phyloP scores from a whole-genome alignment of 1,284 basidiomycete species.

The Albatrellus sp. region DNA sequence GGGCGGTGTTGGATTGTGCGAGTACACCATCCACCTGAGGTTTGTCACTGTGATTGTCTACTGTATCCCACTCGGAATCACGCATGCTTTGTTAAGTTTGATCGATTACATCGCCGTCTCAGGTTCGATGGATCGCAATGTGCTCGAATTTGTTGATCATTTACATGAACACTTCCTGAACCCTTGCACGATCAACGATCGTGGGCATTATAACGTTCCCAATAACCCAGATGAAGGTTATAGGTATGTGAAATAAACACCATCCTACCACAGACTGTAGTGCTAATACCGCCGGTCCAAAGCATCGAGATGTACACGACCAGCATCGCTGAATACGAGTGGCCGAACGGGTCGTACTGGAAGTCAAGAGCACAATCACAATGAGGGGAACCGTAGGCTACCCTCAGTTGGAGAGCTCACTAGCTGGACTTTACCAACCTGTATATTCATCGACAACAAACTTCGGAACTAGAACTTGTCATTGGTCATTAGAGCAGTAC shows the following conservation, averaged over 20 bases:
- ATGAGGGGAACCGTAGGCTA: no score
- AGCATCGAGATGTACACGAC: constrained; percentile 69
- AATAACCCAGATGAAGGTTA: constrained; percentile 56
- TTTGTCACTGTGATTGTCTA: constrained; percentile 18
- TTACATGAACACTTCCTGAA: constrained; percentile 88
- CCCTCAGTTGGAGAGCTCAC: no score
- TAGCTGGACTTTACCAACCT: no score
- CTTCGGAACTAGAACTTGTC: no score
- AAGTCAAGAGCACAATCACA: no score
- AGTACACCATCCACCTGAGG: constrained; percentile 83
- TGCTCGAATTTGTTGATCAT: constrained; percentile 83
- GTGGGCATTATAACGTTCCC: constrained; percentile 80
- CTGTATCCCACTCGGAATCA: not conserved
- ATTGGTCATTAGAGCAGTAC: no score
- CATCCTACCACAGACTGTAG: not conserved
- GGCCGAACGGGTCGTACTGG: constrained; percentile 70
- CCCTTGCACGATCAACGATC: constrained; percentile 79
- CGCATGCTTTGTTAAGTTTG: constrained; percentile 30
- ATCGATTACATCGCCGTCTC: constrained; percentile 92
- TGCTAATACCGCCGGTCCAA: constrained; percentile 1
- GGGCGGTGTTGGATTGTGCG: constrained; percentile 90
- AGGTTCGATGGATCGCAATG: constrained; percentile 87
- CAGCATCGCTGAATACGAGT: constrained; percentile 66
- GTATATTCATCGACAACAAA: no score
- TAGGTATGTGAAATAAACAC: constrained; percentile 40